A percentile compares a stretch with the other conserved stretches of the same genome.
phyloP scores from a whole-genome alignment of 495 filamentous ascomycete species.

The Trichoderma erinaceum region DNA sequence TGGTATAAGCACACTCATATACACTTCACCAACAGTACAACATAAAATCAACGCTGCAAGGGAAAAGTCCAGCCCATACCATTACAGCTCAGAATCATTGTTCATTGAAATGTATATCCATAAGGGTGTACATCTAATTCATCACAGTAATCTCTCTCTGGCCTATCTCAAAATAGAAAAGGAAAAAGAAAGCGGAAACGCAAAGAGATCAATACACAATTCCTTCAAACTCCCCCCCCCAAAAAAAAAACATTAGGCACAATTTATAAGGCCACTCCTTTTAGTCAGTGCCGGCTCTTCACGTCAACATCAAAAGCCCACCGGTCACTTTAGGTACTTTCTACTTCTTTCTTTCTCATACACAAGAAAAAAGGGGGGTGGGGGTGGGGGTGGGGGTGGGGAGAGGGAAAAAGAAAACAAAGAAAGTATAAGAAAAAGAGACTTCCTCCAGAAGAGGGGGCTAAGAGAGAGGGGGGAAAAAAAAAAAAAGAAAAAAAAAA shows the following conservation, averaged over 20 bases:
- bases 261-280: background rate
- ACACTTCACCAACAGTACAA: background rate
- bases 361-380: background rate
- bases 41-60: background rate
- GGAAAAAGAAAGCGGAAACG: background rate
- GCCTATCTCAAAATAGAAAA: background rate
- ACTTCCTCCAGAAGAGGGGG: background rate
- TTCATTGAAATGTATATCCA: background rate
- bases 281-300: background rate
- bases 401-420: background rate
- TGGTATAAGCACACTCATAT: too few relatives aligned
- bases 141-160: background rate
- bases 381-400: too few relatives aligned
- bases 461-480: background rate
- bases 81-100: background rate
- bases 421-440: background rate
- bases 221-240: background rate
- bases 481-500: constrained; percentile 13
- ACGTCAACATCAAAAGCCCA: background rate
- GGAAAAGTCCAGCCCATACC: background rate
- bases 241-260: background rate
- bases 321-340: background rate
- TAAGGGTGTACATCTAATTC: constrained; percentile 5
- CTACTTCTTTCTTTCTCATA: background rate
- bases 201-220: background rate